These are phyloP conservation scores for Coprinopsis cinerea DNA, from an alignment of 768 basidiomycete species.

Conservation along the genomic window DNA sequence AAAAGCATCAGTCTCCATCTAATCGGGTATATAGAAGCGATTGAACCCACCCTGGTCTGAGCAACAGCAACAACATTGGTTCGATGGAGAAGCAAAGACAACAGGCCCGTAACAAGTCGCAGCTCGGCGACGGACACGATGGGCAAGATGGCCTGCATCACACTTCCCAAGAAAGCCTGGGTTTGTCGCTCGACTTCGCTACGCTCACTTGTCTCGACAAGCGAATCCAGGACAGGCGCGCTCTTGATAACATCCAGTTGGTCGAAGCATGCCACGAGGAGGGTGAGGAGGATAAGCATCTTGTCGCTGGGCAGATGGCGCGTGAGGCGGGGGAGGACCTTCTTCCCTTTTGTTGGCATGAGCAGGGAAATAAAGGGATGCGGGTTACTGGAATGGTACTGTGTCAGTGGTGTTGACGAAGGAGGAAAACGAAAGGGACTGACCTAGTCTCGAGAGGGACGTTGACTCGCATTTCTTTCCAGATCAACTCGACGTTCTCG, in stretches of 20 bases:
- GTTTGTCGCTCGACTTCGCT: constrained; percentile 83
- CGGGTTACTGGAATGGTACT: constrained; percentile 53
- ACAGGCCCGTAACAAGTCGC: constrained; percentile 77
- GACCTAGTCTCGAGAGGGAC: constrained; percentile 92
- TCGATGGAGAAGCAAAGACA: constrained; percentile 76
- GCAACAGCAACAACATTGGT: constrained; percentile 70
- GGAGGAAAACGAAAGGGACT: constrained; percentile 12
- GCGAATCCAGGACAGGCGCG: constrained; percentile 64
- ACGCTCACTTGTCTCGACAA: constrained; percentile 55
- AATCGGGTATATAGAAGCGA: not conserved
- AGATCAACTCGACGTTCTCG: constrained; percentile 61
- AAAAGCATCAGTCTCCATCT: constrained; percentile 9
- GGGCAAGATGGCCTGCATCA: constrained; percentile 81
- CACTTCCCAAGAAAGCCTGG: constrained; percentile 78
- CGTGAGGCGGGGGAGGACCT: constrained; percentile 80
- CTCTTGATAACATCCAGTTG: constrained; percentile 88
- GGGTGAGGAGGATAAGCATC: constrained; percentile 82
- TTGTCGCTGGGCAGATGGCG: constrained; percentile 75
- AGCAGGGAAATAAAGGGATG: constrained; percentile 96
- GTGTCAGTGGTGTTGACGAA: not conserved
- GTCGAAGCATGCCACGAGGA: constrained; percentile 89
- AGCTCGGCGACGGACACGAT: constrained; percentile 76
- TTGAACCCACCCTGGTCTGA: constrained; percentile 65
- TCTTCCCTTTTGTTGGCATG: constrained; percentile 86
- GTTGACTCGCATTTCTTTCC: constrained; percentile 80